Conservation (phyloP, 768 basidiomycete genomes). For the Auricularia auricula-judae region DNA sequence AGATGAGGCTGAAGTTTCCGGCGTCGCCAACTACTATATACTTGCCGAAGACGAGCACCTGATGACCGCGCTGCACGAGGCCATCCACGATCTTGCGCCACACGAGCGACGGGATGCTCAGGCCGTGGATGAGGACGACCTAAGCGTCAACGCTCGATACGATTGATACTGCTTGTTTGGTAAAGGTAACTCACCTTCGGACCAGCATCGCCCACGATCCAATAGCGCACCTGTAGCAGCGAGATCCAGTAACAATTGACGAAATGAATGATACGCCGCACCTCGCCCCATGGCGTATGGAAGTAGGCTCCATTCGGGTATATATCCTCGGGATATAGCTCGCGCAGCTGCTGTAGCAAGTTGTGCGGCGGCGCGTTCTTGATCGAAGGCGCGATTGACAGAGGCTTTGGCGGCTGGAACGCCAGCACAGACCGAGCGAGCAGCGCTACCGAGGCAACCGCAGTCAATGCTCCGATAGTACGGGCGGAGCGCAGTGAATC, state of each 20-base stretch:
- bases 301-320: slow-evolving; percentile 26
- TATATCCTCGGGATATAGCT: slow-evolving; percentile 62
- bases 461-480: neutral
- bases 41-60: slow-evolving; percentile 66
- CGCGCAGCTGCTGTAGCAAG: neutral
- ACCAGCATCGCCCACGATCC: slow-evolving; percentile 31
- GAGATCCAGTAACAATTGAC: neutral
- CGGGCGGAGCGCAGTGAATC: neutral
- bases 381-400: neutral
- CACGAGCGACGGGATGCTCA: slow-evolving; percentile 65
- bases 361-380: neutral
- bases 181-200: slow-evolving; percentile 1
- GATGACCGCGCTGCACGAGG: slow-evolving; percentile 52
- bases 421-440: neutral
- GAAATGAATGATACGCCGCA: neutral
- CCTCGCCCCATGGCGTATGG: neutral
- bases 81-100: slow-evolving; percentile 67
- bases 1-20: neutral
- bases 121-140: slow-evolving; percentile 70
- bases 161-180: neutral
- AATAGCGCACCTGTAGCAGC: neutral
- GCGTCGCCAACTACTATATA: neutral
- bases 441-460: neutral
- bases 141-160: slow-evolving; percentile 14
- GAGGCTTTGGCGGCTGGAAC: neutral